Evolutionary conservation across 208 protist species (phyloP).

Genomic region (Spongospora subterranea): DNA sequence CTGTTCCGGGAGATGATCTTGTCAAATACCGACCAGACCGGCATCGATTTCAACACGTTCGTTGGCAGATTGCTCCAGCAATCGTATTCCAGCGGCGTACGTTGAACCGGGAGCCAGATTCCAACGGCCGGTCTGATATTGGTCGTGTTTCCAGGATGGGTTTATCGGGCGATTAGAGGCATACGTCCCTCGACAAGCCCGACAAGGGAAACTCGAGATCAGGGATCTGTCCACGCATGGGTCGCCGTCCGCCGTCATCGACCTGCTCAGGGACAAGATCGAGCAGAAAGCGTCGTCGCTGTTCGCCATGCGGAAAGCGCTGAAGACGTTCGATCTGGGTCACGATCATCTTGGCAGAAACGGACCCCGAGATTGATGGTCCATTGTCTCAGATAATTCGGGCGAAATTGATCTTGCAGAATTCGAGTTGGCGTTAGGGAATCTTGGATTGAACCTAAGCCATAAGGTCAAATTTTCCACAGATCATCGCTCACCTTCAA

Average conservation of each 20-base stretch:
- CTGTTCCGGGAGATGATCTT: too few species aligned
- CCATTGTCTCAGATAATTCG: not conserved
- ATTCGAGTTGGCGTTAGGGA: slow-evolving; percentile 16
- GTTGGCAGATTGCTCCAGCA: too few species aligned
- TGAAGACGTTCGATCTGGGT: not conserved
- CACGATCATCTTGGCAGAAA: not conserved
- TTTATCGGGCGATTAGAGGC: not conserved
- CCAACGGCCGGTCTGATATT: not conserved
- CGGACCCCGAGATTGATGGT: too few species aligned
- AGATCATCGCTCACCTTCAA: not conserved
- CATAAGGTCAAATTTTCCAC: not conserved
- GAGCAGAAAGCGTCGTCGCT: not conserved
- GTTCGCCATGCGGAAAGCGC: slow-evolving; percentile 13
- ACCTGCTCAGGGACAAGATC: slow-evolving; percentile 43
- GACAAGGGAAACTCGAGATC: not conserved
- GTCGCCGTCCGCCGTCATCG: not conserved
- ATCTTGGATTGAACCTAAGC: slow-evolving; percentile 35
- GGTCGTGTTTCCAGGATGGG: not conserved
- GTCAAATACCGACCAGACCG: too few species aligned
- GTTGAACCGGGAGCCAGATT: not conserved
- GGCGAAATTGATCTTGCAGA: not conserved
- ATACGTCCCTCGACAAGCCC: not conserved
- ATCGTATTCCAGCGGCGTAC: too few species aligned
- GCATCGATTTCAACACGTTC: too few species aligned
- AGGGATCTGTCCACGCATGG: not conserved